phyloP scores from a whole-genome alignment of 2,329 filamentous ascomycete genomes.

The Fusarium sulawesiense region DNA sequence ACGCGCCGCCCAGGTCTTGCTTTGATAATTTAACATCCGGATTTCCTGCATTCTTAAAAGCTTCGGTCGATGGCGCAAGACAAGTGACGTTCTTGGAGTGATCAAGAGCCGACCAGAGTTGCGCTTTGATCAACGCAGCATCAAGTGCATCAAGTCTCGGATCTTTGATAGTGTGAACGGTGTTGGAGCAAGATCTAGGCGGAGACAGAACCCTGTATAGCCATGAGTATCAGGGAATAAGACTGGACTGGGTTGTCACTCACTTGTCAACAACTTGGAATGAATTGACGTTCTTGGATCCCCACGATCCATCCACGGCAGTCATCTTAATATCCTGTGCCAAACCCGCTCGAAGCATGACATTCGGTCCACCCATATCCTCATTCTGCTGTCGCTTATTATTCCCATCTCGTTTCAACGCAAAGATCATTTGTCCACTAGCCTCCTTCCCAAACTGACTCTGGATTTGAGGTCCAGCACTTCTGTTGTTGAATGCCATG shows the following conservation, averaged over 20 bases:
- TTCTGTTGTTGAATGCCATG: conserved; percentile 40
- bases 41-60: neutral
- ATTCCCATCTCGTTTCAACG: neutral
- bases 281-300: conserved; percentile 21
- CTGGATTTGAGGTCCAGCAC: conserved; percentile 16
- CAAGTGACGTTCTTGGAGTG: neutral
- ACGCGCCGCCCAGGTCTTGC: neutral
- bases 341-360: conserved; percentile 31
- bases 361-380: neutral
- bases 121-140: neutral
- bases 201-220: conserved; percentile 26
- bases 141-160: neutral
- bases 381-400: neutral
- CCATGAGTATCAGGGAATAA: neutral
- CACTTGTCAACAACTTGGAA: conserved; percentile 38
- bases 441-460: conserved; percentile 23
- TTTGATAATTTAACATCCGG: neutral
- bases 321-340: conserved; percentile 39
- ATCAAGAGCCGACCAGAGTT: neutral
- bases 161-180: neutral
- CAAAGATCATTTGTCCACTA: conserved; percentile 36
- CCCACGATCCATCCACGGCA: conserved; percentile 38
- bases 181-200: conserved; percentile 20
- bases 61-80: neutral
- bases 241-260: too few species aligned